phyloP scores from a whole-genome alignment of 2,329 filamentous ascomycete species.

The Ploettnerulaceae sp. region DNA sequence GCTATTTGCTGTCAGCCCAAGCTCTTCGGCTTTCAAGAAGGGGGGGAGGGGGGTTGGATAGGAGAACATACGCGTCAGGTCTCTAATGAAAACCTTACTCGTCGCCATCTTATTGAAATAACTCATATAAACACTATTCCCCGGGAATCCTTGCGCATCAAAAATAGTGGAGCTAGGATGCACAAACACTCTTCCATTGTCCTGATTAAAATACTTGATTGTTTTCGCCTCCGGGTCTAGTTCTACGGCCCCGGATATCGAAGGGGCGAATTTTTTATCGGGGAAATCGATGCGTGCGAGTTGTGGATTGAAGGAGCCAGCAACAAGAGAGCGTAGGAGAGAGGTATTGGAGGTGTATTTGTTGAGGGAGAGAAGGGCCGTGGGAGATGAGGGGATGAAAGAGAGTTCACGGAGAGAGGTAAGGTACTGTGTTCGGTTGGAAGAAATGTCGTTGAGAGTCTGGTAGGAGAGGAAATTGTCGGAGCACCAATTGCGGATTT shows the following conservation, averaged over 20 bases:
- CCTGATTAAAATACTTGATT: slow-evolving; percentile 89
- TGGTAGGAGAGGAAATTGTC: slow-evolving; percentile 80
- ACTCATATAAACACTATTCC: slow-evolving; percentile 70
- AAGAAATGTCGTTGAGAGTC: slow-evolving; percentile 81
- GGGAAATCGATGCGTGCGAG: slow-evolving; percentile 89
- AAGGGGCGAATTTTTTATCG: slow-evolving; percentile 89
- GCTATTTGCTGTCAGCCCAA: slow-evolving; percentile 41
- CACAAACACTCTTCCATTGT: slow-evolving; percentile 83
- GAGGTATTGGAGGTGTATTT: slow-evolving; percentile 42
- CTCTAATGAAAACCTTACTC: slow-evolving; percentile 84
- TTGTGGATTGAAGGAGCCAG: slow-evolving; percentile 62
- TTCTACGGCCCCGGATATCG: slow-evolving; percentile 83
- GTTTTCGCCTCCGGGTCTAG: slow-evolving; percentile 86
- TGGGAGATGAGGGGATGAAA: slow-evolving; percentile 51
- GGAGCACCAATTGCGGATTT: slow-evolving; percentile 73
- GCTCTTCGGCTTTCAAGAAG: not conserved
- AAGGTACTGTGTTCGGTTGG: slow-evolving; percentile 81
- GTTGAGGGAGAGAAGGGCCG: slow-evolving; percentile 37
- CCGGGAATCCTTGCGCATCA: slow-evolving; percentile 71
- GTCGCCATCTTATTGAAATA: slow-evolving; percentile 94
- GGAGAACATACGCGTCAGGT: slow-evolving; percentile 70
- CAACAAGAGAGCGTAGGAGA: slow-evolving; percentile 37
- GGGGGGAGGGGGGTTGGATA: not conserved
- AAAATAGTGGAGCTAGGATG: slow-evolving; percentile 88
- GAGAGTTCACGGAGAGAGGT: slow-evolving; percentile 81